Evolutionary conservation across 345 rosid genomes (phyloP).

Genomic region (Camelina hispida): DNA sequence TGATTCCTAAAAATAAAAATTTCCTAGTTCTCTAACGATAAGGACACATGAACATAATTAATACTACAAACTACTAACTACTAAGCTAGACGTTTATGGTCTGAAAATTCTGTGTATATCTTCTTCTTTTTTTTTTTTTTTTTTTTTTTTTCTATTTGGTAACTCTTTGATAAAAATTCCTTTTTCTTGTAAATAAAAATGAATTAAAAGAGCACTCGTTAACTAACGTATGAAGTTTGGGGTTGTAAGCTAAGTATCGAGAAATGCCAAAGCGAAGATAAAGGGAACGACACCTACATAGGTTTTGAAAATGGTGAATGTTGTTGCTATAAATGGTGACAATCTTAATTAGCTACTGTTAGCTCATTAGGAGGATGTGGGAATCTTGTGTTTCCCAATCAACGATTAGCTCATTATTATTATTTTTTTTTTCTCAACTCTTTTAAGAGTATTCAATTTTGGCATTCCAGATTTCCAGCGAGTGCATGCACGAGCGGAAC

Average conservation of each 20-base stretch:
- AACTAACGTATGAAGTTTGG: background rate
- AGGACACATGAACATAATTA: no score
- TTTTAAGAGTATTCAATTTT: conserved; percentile 4
- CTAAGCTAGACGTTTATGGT: no score
- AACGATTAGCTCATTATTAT: background rate
- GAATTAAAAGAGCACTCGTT: background rate
- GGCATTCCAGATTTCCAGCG: conserved; percentile 1
- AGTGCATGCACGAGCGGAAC: conserved; percentile 38
- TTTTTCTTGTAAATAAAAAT: background rate
- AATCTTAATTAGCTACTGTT: conserved; percentile 23
- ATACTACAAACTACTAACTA: no score
- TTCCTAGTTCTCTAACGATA: no score
- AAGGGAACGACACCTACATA: background rate
- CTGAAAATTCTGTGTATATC: background rate
- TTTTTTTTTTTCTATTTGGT: no score
- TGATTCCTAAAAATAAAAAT: no score
- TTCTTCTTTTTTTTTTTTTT: no score
- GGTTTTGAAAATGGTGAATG: conserved; percentile 27
- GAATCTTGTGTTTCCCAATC: conserved; percentile 33
- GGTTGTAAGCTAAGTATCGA: background rate
- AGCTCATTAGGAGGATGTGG: conserved; percentile 10
- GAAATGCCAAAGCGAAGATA: conserved; percentile 12
- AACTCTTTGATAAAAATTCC: background rate
- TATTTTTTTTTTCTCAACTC: no score
- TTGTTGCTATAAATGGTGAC: conserved; percentile 26